Evolutionary conservation across 2,329 filamentous ascomycete genomes (phyloP), one percentile per base, ranked within the genome.

Genomic region (Cladorrhinum sp.): DNA sequence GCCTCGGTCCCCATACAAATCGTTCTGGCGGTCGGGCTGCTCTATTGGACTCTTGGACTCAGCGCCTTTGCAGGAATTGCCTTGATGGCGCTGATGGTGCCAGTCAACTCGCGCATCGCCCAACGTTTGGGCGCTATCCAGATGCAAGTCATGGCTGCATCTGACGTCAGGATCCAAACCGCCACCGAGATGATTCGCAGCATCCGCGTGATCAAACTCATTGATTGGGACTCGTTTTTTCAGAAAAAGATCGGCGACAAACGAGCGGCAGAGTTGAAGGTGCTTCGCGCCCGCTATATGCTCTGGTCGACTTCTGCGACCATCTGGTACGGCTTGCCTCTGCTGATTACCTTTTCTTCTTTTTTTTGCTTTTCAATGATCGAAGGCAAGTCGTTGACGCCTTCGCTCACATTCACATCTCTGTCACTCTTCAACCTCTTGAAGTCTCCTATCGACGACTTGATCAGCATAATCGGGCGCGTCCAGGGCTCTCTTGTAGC

Each of bases 171-270:
- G 58, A 97, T 98, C 65, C 91, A 96, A 71, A 89, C 91, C 7
- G 97, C 94, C 3, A 98, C 97, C 72, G 94, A 98, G 75, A 90
- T 97, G 5, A 80, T 98, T 18, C 92, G 96, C 71, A 98, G 97
- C 69, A 97, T 98, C 65, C 88, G 94, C 58, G 96, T 98, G 72
- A 97, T 98, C 83, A 98, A 98, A 72, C 97, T 93, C 75, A 98
- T 98, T 73, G 93, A 95, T 0, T 98, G 94, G 94, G 94, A 98
- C 73, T 86, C 91, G 68, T 88, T 93, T 2, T 98, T 97, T 73
- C 85, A 90, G 60, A 84, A 86, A 23, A 86, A 91, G 58, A 91
- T 98, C 36, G 89, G 94, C 62, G 93, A 96, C 73, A 96, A 96
- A 77, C 86, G 94, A 64, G 80, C 81, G 51, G 79, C 79, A 5